A percentile compares a stretch with the other conserved stretches of the same genome.
Evolutionary conservation across 2,329 filamentous ascomycete genomes (phyloP).

Genomic region (Colletotrichum cereale): DNA sequence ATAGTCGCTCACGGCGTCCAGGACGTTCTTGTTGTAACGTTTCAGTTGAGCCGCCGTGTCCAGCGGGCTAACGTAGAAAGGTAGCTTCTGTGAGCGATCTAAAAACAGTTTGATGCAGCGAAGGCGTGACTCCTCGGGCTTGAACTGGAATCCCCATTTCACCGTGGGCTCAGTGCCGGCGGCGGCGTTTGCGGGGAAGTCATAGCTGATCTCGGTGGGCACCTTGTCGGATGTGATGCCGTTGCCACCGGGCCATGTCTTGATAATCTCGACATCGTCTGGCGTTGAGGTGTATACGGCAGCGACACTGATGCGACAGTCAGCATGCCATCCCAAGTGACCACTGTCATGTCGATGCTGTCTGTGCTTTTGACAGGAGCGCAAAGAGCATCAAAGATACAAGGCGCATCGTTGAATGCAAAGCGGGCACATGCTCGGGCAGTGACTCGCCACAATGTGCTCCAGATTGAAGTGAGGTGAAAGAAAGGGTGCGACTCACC

Average conservation of each 20-base stretch:
- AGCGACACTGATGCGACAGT: slow-evolving; percentile 65
- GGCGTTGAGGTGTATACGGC: slow-evolving; percentile 81
- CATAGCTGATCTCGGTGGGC: slow-evolving; percentile 81
- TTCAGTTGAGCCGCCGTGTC: slow-evolving; percentile 84
- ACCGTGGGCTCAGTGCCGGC: slow-evolving; percentile 60
- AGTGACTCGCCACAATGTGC: neutral
- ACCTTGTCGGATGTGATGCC: slow-evolving; percentile 92
- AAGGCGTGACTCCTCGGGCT: slow-evolving; percentile 79
- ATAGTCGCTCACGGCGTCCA: slow-evolving; percentile 85
- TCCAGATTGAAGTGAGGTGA: neutral
- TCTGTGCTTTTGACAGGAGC: neutral
- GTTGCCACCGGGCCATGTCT: slow-evolving; percentile 86
- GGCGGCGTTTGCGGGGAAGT: slow-evolving; percentile 53
- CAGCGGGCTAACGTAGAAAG: slow-evolving; percentile 82
- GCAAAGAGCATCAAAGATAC: neutral
- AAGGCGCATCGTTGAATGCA: neutral
- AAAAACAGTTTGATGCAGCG: slow-evolving; percentile 89
- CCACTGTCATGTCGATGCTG: neutral
- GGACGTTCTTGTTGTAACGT: slow-evolving; percentile 80
- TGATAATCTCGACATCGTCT: slow-evolving; percentile 86
- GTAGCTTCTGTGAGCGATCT: slow-evolving; percentile 83
- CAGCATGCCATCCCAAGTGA: slow-evolving; percentile 10
- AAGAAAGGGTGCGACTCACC: slow-evolving; percentile 61
- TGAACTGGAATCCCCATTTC: slow-evolving; percentile 89
- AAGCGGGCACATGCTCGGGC: neutral